These are phyloP conservation scores for Logfia minima DNA, from an alignment of 129 eudicot species.

Conservation along the genomic window DNA sequence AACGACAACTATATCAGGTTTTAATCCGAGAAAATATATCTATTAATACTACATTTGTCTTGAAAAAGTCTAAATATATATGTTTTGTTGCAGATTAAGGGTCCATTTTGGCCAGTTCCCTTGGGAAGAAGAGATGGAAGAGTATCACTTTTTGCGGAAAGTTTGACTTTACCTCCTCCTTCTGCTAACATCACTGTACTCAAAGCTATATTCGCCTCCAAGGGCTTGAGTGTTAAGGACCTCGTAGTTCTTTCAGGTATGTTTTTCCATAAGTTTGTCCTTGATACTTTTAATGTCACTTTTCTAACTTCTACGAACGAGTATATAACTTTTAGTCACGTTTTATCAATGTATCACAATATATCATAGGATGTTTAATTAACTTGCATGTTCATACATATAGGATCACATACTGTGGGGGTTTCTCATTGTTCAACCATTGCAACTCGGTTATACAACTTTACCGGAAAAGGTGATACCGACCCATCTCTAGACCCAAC, in stretches of 20 bases:
- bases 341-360: background rate
- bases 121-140: conserved; percentile 74
- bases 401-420: conserved; percentile 76
- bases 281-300: background rate
- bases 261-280: background rate
- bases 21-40: no score
- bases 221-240: conserved; percentile 59
- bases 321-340: background rate
- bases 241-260: conserved; percentile 62
- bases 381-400: no score
- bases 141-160: conserved; percentile 38
- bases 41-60: background rate
- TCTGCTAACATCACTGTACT: conserved; percentile 38
- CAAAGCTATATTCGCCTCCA: conserved; percentile 34
- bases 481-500: conserved; percentile 60
- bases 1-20: no score
- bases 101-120: conserved; percentile 63
- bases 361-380: no score
- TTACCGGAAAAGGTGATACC: conserved; percentile 58
- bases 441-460: conserved; percentile 57
- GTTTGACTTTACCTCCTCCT: conserved; percentile 42
- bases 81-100: conserved; percentile 37
- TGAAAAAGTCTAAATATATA: background rate
- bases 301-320: background rate
- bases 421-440: conserved; percentile 54